Conservation (phyloP, 305 asterid species). For the Vinca major region DNA sequence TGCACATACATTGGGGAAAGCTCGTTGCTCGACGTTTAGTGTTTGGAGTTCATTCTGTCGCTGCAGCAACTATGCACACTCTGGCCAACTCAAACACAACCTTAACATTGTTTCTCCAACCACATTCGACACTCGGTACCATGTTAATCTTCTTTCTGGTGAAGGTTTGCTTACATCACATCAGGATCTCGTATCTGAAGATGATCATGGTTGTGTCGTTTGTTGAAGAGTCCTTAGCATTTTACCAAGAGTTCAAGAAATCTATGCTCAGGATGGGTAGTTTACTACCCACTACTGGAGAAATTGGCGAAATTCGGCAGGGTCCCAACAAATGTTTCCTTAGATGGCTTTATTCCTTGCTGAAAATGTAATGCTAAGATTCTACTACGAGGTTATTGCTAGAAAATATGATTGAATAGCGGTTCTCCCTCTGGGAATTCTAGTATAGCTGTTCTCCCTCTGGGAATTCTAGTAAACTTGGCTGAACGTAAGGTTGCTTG, state of each 20-base stretch:
- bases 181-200: slow-evolving; percentile 38
- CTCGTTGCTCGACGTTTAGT: slow-evolving; percentile 55
- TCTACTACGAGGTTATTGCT: not conserved
- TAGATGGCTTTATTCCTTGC: not conserved
- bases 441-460: not conserved
- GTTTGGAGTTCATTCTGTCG: slow-evolving; percentile 37
- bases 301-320: slow-evolving; percentile 61
- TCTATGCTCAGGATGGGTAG: slow-evolving; percentile 69
- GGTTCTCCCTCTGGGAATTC: not conserved
- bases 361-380: not conserved
- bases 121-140: slow-evolving; percentile 54
- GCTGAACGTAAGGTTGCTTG: not conserved
- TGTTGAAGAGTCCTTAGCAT: slow-evolving; percentile 22
- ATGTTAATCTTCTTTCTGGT: slow-evolving; percentile 46
- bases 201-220: slow-evolving; percentile 29
- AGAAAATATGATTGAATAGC: no score
- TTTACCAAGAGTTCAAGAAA: slow-evolving; percentile 40
- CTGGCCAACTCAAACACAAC: slow-evolving; percentile 31
- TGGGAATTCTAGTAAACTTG: not conserved
- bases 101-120: slow-evolving; percentile 38
- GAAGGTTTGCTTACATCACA: slow-evolving; percentile 63
- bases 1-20: slow-evolving; percentile 73
- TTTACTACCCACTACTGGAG: slow-evolving; percentile 27
- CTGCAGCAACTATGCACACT: slow-evolving; percentile 46
- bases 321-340: slow-evolving; percentile 9